A percentile compares a stretch with the other conserved stretches of the same genome.
Evolutionary conservation across 164 flowering plant species (phyloP).

Genomic region (Annona squamosa): DNA sequence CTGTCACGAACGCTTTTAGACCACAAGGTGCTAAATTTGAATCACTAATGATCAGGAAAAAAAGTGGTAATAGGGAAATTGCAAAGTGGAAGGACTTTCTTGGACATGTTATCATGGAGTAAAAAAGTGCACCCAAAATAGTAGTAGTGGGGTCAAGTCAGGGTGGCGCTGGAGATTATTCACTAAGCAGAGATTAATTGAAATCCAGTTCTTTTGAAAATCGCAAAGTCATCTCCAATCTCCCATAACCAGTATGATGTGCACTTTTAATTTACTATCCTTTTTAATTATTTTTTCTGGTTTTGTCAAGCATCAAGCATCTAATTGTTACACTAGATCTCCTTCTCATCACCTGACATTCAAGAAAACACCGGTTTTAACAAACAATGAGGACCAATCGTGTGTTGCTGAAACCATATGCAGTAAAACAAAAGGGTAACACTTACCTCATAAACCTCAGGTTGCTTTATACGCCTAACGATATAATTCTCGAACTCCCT

Average conservation of each 20-base stretch:
- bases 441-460: conserved; percentile 60
- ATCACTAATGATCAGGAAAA: no score
- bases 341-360: not conserved
- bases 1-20: not conserved
- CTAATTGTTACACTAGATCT: not conserved
- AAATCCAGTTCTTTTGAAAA: no score
- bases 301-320: not conserved
- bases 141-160: no score
- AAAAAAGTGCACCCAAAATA: no score
- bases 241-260: not conserved
- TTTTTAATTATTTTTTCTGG: no score
- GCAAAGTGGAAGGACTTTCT: no score
- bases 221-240: not conserved
- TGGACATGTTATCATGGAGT: no score
- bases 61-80: no score
- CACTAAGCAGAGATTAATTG: no score
- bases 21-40: not conserved
- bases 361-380: not conserved
- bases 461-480: conserved; percentile 56
- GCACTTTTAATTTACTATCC: not conserved
- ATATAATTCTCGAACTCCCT: conserved; percentile 60
- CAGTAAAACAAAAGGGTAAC: not conserved
- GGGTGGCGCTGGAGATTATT: no score
- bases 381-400: not conserved
- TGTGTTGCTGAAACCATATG: not conserved